Conservation (phyloP, 2,329 filamentous ascomycete genomes). For the Rosellinia necatrix region DNA sequence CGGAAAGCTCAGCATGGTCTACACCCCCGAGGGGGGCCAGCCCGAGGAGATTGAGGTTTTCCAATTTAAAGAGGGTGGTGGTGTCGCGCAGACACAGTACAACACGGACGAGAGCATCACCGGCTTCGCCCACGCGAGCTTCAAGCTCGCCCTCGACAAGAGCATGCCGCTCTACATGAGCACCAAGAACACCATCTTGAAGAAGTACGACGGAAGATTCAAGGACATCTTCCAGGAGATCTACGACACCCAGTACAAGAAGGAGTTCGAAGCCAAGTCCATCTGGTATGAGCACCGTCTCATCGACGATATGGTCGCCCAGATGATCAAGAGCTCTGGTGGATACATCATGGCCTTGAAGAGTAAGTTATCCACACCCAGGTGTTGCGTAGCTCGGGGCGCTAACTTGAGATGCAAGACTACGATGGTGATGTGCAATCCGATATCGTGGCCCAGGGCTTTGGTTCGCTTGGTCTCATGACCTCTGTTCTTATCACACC, state of each 20-base stretch:
- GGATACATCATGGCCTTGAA: constrained; percentile 98
- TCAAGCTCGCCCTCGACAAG: constrained; percentile 93
- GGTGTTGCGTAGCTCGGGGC: constrained; percentile 6
- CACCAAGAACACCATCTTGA: constrained; percentile 99
- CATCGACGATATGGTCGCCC: constrained; percentile 99
- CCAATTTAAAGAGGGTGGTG: constrained; percentile 84
- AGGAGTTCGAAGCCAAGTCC: constrained; percentile 84
- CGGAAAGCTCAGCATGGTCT: constrained; percentile 93
- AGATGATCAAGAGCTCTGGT: constrained; percentile 99
- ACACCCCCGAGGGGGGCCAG: constrained; percentile 81
- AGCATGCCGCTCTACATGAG: constrained; percentile 96
- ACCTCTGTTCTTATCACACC: constrained; percentile 97
- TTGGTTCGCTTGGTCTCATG: constrained; percentile 97
- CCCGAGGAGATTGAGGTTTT: constrained; percentile 88
- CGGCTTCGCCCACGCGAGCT: constrained; percentile 93
- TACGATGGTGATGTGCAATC: constrained; percentile 99
- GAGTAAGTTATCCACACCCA: constrained; percentile 64
- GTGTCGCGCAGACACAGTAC: constrained; percentile 94
- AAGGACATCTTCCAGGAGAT: constrained; percentile 99
- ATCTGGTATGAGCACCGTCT: constrained; percentile 99
- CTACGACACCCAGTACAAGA: constrained; percentile 85
- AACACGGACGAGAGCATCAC: constrained; percentile 96
- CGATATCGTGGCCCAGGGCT: constrained; percentile 97
- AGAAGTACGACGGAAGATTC: constrained; percentile 98
- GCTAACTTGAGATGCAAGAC: constrained; percentile 63